Percentiles rank a stretch among this genome's conserved stretches.
These are phyloP conservation scores for Stromatinia cepivora DNA, from an alignment of 2,329 filamentous ascomycete genomes.

Conservation along the genomic window DNA sequence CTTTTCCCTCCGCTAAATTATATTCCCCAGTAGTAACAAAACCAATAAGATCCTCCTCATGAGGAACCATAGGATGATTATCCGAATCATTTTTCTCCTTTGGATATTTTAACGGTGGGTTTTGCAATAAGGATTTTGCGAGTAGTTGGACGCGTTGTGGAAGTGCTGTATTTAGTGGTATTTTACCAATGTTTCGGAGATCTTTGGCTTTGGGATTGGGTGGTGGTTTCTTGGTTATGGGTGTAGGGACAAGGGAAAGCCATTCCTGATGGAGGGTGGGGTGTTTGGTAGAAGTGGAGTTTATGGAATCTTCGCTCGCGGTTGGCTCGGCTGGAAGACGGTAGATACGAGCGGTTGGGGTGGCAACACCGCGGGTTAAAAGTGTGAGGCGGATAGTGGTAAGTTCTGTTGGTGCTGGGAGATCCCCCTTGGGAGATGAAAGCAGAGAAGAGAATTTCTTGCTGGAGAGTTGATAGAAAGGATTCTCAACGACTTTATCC, in stretches of 20 bases:
- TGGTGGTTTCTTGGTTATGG: constrained; percentile 31
- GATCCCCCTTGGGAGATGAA: constrained; percentile 29
- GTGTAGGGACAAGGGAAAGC: constrained; percentile 58
- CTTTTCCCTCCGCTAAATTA: constrained; percentile 73
- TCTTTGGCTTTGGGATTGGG: constrained; percentile 33
- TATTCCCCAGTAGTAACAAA: constrained; percentile 89
- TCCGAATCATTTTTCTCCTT: constrained; percentile 39
- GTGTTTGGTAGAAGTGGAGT: constrained; percentile 35
- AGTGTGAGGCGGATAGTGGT: constrained; percentile 68
- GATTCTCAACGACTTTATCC: constrained; percentile 10
- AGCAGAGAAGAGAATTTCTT: constrained; percentile 33
- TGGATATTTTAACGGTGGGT: constrained; percentile 45
- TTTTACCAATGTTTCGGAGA: constrained; percentile 25
- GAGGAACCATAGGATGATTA: constrained; percentile 67
- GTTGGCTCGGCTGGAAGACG: constrained; percentile 56
- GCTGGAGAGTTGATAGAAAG: constrained; percentile 29
- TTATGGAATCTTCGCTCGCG: constrained; percentile 43
- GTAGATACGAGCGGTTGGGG: constrained; percentile 78
- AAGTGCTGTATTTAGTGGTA: constrained; percentile 38
- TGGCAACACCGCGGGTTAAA: constrained; percentile 67
- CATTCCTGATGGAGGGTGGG: constrained; percentile 63
- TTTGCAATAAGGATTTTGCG: constrained; percentile 51
- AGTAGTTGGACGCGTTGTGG: constrained; percentile 45
- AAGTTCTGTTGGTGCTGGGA: constrained; percentile 45
- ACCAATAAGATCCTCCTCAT: constrained; percentile 74